Conservation (phyloP, 2,329 filamentous ascomycete genomes). For the Ascocoryne sarcoides region DNA sequence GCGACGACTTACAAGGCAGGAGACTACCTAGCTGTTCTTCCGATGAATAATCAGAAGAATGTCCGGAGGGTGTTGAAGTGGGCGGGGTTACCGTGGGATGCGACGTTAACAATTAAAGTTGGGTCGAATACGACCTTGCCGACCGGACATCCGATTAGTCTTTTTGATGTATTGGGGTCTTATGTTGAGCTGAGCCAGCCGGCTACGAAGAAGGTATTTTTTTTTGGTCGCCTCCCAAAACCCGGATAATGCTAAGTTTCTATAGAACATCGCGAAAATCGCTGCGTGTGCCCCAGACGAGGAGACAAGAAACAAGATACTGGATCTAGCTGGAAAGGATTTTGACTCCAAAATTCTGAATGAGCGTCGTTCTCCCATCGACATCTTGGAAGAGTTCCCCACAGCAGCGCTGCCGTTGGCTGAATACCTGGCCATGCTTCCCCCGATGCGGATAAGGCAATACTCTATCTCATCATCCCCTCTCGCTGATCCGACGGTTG, state of each 20-base stretch:
- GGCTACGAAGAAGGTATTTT: slow-evolving; percentile 39
- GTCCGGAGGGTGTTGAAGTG: slow-evolving; percentile 46
- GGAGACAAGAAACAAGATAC: slow-evolving; percentile 33
- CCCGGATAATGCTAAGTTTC: not conserved
- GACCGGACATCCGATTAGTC: slow-evolving; percentile 39
- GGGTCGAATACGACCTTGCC: slow-evolving; percentile 34
- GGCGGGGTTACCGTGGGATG: slow-evolving; percentile 51
- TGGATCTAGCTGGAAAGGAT: slow-evolving; percentile 29
- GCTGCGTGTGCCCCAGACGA: slow-evolving; percentile 38
- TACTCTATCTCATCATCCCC: slow-evolving; percentile 75
- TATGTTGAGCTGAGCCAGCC: slow-evolving; percentile 53
- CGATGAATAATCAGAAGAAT: slow-evolving; percentile 8
- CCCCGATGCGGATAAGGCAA: slow-evolving; percentile 69
- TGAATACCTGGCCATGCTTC: slow-evolving; percentile 62
- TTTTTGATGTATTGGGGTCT: slow-evolving; percentile 43
- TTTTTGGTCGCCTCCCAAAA: too few relatives aligned
- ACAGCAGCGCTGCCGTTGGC: slow-evolving; percentile 52
- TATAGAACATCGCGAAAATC: slow-evolving; percentile 36
- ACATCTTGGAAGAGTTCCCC: slow-evolving; percentile 58
- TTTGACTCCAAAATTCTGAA: slow-evolving; percentile 24
- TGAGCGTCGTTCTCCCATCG: slow-evolving; percentile 55
- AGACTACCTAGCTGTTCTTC: slow-evolving; percentile 11
- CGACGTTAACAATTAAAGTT: slow-evolving; percentile 40
- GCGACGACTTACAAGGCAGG: slow-evolving; percentile 8
- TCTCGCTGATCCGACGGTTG: slow-evolving; percentile 55